A percentile compares a stretch with the other conserved stretches of the same genome.
These are phyloP conservation scores for Macrolepiota fuliginosa DNA, from an alignment of 768 basidiomycete species.

Conservation along the genomic window DNA sequence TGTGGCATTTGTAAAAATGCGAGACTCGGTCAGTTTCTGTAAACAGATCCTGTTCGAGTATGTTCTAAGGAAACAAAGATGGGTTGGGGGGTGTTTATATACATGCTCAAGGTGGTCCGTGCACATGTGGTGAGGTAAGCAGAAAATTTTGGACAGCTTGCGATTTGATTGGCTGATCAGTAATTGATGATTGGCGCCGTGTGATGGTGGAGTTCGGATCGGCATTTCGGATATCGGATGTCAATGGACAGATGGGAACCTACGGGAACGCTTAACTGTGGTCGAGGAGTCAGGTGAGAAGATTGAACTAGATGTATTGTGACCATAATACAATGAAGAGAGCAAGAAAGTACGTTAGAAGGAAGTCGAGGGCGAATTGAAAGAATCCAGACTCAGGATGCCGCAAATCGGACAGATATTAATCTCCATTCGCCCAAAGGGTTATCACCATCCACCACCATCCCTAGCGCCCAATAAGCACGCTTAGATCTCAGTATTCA, in stretches of 20 bases:
- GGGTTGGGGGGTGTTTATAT: slow-evolving; percentile 22
- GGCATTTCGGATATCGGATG: neutral
- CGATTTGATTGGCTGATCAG: neutral
- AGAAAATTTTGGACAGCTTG: neutral
- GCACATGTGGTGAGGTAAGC: slow-evolving; percentile 16
- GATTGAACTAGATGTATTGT: neutral
- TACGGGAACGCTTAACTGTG: too few species aligned
- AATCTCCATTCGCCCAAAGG: too few species aligned
- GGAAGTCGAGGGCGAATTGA: neutral
- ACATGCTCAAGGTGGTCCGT: slow-evolving; percentile 24
- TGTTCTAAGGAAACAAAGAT: slow-evolving; percentile 50
- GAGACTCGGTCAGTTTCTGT: slow-evolving; percentile 80
- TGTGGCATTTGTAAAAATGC: slow-evolving; percentile 77
- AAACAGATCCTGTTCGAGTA: slow-evolving; percentile 83
- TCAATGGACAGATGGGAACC: neutral
- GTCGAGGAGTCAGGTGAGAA: neutral
- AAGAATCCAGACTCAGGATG: neutral
- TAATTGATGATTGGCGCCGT: neutral
- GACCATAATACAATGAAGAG: neutral
- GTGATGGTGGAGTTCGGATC: neutral
- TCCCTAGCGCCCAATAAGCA: neutral
- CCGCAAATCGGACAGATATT: neutral
- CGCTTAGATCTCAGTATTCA: neutral
- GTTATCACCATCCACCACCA: neutral
- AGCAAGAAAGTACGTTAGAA: neutral